Percentiles rank a stretch among this genome's conserved stretches.
These are phyloP conservation scores for Aspergillus udagawae DNA, from an alignment of 2,329 filamentous ascomycete species.

Conservation along the genomic window DNA sequence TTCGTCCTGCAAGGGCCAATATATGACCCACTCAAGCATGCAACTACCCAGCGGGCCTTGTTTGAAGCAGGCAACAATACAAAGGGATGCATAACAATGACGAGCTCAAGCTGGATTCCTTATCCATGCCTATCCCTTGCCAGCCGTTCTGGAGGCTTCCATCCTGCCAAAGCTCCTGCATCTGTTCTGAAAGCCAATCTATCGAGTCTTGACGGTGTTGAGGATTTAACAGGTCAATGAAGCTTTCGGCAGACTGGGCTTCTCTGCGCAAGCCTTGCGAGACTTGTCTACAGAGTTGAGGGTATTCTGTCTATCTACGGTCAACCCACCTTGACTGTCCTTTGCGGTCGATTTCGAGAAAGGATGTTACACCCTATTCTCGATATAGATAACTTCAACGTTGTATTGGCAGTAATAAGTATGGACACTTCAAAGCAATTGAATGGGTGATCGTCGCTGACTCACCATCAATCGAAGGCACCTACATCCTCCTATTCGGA, in stretches of 20 bases:
- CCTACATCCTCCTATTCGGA: slow-evolving; percentile 31
- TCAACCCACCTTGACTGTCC: not conserved
- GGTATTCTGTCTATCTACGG: not conserved
- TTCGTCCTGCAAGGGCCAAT: slow-evolving; percentile 4
- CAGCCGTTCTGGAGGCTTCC: not conserved
- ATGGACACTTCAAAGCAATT: slow-evolving; percentile 4
- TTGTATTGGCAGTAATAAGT: slow-evolving; percentile 32
- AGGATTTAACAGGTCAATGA: not conserved
- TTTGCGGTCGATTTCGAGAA: not conserved
- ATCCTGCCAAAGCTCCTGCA: not conserved
- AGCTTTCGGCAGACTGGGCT: not conserved
- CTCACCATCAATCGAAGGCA: slow-evolving; percentile 16
- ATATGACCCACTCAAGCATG: not conserved
- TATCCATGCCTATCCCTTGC: not conserved
- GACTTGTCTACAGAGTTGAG: not conserved
- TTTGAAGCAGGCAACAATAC: not conserved
- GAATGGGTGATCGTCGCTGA: slow-evolving; percentile 1
- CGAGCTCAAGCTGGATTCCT: not conserved
- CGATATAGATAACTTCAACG: slow-evolving; percentile 33
- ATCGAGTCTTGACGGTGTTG: not conserved
- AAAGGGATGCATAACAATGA: not conserved
- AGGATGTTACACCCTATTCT: slow-evolving; percentile 34
- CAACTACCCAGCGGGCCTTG: not conserved
- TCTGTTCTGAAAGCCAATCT: not conserved
- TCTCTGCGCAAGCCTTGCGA: not conserved